Evolutionary conservation across 2,329 filamentous ascomycete genomes (phyloP).

Genomic region (Aspergillus pseudotamarii): DNA sequence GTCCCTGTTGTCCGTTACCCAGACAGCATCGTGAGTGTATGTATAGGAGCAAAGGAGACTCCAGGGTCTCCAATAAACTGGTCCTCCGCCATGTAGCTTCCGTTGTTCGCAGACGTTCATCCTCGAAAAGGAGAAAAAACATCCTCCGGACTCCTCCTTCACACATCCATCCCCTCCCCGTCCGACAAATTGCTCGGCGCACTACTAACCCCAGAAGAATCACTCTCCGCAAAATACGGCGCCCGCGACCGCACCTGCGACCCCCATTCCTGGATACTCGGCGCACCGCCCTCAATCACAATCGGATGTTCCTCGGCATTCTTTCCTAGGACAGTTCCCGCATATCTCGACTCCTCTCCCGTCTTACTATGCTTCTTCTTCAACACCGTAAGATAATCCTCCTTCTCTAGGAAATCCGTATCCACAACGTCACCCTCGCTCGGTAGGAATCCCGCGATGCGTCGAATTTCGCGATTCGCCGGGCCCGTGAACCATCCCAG

Average conservation of each 20-base stretch:
- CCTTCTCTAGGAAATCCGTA: conserved; percentile 58
- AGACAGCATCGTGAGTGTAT: neutral
- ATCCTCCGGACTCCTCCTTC: conserved; percentile 14
- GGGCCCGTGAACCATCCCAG: conserved; percentile 76
- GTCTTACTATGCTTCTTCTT: conserved; percentile 94
- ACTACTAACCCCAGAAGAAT: conserved; percentile 44
- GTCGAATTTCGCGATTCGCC: conserved; percentile 75
- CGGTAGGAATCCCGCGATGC: conserved; percentile 74
- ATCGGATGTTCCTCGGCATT: conserved; percentile 71
- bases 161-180: conserved; percentile 40
- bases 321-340: conserved; percentile 80
- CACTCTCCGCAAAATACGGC: conserved; percentile 31
- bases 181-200: conserved; percentile 44
- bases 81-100: neutral
- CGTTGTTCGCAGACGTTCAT: neutral
- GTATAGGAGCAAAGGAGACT: neutral
- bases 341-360: conserved; percentile 82
- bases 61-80: neutral
- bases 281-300: conserved; percentile 75
- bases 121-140: neutral
- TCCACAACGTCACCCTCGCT: conserved; percentile 55
- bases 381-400: conserved; percentile 73
- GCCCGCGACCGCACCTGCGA: conserved; percentile 38
- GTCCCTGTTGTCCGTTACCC: neutral
- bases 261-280: conserved; percentile 69